These are phyloP conservation scores for Botrytis byssoidea DNA, from an alignment of 2,329 filamentous ascomycete genomes.

Conservation along the genomic window DNA sequence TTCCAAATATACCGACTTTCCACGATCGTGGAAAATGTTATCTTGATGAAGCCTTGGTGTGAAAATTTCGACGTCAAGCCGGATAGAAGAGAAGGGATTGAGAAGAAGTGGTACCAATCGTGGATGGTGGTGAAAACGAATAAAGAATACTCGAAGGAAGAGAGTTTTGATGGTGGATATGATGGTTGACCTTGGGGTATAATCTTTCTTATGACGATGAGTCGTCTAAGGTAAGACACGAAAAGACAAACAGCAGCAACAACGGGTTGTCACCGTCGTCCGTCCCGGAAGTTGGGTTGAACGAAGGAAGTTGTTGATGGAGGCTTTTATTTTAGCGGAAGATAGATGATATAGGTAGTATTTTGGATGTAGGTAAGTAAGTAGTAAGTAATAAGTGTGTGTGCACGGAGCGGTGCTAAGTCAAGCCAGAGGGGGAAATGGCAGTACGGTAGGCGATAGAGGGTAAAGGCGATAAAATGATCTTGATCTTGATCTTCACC, in stretches of 20 bases:
- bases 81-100: neutral
- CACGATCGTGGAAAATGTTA: slow-evolving; percentile 8
- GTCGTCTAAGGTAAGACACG: neutral
- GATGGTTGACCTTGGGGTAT: neutral
- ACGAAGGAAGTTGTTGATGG: slow-evolving; percentile 3
- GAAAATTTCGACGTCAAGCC: neutral
- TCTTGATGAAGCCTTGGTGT: neutral
- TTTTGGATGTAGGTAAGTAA: neutral
- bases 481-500: neutral
- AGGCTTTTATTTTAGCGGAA: neutral
- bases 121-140: neutral
- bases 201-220: neutral
- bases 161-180: neutral
- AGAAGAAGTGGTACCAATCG: neutral
- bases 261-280: slow-evolving; percentile 6
- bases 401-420: neutral
- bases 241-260: neutral
- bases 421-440: neutral
- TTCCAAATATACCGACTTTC: neutral
- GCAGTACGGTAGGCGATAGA: slow-evolving; percentile 8
- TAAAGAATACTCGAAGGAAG: no score
- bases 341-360: neutral
- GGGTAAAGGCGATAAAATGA: neutral
- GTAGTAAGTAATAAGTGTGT: no score
- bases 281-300: slow-evolving; percentile 8